These are phyloP conservation scores for Sordariomycetes sp. DNA, from an alignment of 2,329 filamentous ascomycete genomes.

Conservation along the genomic window DNA sequence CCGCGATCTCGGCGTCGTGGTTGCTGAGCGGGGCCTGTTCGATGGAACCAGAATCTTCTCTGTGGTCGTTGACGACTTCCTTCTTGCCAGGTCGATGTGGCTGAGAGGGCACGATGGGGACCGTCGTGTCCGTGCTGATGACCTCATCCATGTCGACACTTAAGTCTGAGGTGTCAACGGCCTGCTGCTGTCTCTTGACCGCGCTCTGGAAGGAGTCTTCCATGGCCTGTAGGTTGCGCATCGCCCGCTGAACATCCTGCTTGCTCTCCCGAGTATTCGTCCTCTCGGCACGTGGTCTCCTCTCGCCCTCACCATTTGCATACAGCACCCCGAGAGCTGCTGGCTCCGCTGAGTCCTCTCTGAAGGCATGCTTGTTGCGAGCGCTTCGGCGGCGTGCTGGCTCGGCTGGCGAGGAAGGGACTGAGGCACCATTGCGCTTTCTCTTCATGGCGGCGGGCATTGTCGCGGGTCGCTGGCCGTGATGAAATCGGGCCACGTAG, in stretches of 20 bases:
- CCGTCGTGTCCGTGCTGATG: constrained; percentile 2
- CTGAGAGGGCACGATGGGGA: background rate
- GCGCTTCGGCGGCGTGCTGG: background rate
- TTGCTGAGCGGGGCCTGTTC: constrained; percentile 12
- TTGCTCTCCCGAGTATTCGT: constrained; percentile 5
- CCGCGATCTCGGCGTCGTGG: constrained; percentile 12
- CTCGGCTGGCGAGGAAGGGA: background rate
- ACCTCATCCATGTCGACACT: constrained; percentile 2
- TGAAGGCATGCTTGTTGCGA: background rate
- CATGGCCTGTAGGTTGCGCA: constrained; percentile 39
- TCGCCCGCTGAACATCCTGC: constrained; percentile 26
- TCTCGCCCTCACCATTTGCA: constrained; percentile 3
- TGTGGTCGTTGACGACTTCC: constrained; percentile 4
- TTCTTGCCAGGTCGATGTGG: background rate
- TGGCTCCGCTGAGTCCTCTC: background rate
- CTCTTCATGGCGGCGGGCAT: background rate
- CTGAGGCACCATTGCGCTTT: background rate
- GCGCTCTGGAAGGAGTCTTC: constrained; percentile 33
- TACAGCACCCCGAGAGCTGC: background rate
- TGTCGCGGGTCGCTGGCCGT: no score
- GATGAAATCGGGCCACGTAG: no score
- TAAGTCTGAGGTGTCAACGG: constrained; percentile 31
- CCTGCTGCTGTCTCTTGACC: constrained; percentile 35
- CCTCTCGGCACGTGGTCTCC: background rate
- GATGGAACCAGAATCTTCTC: constrained; percentile 3